phyloP scores from a whole-genome alignment of 768 basidiomycete species.

The Thelephora ganbajun region DNA sequence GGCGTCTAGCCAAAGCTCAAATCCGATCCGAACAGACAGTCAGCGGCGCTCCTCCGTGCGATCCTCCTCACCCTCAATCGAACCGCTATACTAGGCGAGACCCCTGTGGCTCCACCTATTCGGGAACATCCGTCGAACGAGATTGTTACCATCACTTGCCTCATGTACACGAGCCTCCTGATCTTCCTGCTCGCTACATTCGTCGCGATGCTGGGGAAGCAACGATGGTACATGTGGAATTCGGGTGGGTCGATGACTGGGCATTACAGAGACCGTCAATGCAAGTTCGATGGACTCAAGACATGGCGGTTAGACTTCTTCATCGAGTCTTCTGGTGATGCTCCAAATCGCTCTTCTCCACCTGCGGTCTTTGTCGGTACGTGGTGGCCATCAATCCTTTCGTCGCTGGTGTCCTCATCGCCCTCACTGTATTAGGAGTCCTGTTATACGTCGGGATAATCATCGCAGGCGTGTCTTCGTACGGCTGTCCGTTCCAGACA shows the following conservation, averaged over 20 bases:
- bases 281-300: conserved; percentile 10
- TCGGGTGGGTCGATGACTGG: conserved; percentile 4
- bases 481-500: conserved; percentile 11
- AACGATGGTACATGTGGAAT: conserved; percentile 21
- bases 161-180: conserved; percentile 25
- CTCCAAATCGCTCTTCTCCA: conserved; percentile 11
- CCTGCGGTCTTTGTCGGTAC: conserved; percentile 6
- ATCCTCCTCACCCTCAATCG: conserved; percentile 7
- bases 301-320: conserved; percentile 9
- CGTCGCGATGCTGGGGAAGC: conserved; percentile 31
- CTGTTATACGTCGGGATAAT: conserved; percentile 10
- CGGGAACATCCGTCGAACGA: conserved; percentile 13
- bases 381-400: conserved; percentile 7
- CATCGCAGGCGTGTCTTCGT: conserved; percentile 7
- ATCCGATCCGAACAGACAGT: conserved; percentile 8
- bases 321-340: conserved; percentile 8
- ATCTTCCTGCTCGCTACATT: conserved; percentile 30
- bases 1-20: conserved; percentile 12
- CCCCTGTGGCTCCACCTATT: neutral
- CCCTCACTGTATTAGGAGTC: conserved; percentile 5
- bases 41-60: conserved; percentile 6
- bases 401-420: conserved; percentile 7
- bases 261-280: conserved; percentile 9
- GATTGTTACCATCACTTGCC: conserved; percentile 22
- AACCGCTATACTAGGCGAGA: conserved; percentile 4